Evolutionary conservation across 1,284 basidiomycete genomes (phyloP).

Genomic region (Heterobasidion occidentale): DNA sequence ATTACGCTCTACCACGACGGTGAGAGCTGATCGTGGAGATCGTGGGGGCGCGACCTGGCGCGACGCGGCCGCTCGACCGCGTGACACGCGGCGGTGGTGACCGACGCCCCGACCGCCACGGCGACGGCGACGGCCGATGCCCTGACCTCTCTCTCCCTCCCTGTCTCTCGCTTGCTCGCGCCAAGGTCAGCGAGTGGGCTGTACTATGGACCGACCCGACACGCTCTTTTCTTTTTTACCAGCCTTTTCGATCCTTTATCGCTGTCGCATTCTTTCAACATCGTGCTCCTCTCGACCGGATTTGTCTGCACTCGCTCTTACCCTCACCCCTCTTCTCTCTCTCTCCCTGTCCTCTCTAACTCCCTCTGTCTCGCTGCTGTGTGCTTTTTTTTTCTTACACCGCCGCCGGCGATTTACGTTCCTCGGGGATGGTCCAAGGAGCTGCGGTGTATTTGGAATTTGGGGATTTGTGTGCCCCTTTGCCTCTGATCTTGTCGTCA

Average conservation of each 20-base stretch:
- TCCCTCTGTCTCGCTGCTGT: neutral
- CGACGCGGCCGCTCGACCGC: neutral
- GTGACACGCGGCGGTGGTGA: too few relatives aligned
- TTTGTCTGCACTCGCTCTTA: neutral
- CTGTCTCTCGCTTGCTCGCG: too few relatives aligned
- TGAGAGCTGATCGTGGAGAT: constrained; percentile 28
- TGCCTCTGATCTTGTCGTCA: too few relatives aligned
- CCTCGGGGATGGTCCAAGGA: too few relatives aligned
- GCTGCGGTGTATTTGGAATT: too few relatives aligned
- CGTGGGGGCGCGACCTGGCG: too few relatives aligned
- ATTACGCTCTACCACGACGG: constrained; percentile 84
- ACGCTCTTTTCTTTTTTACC: neutral
- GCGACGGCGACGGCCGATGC: too few relatives aligned
- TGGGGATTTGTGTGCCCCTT: too few relatives aligned
- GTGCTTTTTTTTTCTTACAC: neutral
- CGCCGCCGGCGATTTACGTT: neutral
- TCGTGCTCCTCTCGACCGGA: neutral
- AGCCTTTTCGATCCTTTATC: neutral
- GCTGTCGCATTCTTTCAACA: neutral
- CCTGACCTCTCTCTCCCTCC: too few relatives aligned
- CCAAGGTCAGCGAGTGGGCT: neutral
- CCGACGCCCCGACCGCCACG: too few relatives aligned
- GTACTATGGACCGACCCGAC: neutral
- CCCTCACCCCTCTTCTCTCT: neutral
- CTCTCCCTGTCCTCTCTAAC: neutral